A percentile compares a stretch with the other conserved stretches of the same genome.
phyloP scores from a whole-genome alignment of 2,329 filamentous ascomycete genomes.

The Cryoendolithus antarcticus region DNA sequence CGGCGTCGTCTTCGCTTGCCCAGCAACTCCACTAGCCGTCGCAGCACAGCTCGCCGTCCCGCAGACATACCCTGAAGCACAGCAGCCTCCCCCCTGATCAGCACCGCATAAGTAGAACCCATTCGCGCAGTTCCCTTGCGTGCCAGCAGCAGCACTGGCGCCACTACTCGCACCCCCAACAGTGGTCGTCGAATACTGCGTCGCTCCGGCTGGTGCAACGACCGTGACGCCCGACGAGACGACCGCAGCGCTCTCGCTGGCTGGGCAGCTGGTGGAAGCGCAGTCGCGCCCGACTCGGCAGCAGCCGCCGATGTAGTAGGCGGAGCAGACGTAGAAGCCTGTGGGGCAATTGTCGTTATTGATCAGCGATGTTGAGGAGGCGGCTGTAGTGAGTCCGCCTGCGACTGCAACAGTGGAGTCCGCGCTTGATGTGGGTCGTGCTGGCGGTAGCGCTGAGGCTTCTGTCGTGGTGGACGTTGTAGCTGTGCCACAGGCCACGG shows the following conservation, averaged over 20 bases:
- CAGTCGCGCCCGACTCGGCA: slow-evolving; percentile 83
- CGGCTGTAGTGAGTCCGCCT: too few relatives aligned
- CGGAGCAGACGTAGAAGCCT: slow-evolving; percentile 83
- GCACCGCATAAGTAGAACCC: slow-evolving; percentile 68
- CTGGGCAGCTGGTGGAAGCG: slow-evolving; percentile 64
- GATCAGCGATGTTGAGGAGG: too few relatives aligned
- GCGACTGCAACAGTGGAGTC: too few relatives aligned
- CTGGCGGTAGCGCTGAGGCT: too few relatives aligned
- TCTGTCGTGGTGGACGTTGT: too few relatives aligned
- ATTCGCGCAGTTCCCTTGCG: slow-evolving; percentile 44
- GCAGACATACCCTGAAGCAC: slow-evolving; percentile 64
- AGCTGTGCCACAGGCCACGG: too few relatives aligned
- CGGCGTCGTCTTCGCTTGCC: slow-evolving; percentile 33
- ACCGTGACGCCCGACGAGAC: slow-evolving; percentile 58
- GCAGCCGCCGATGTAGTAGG: slow-evolving; percentile 69
- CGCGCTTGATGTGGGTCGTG: too few relatives aligned
- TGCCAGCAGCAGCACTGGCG: too few relatives aligned
- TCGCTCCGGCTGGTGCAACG: slow-evolving; percentile 15
- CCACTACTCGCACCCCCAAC: too few relatives aligned
- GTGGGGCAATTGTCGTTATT: slow-evolving; percentile 53
- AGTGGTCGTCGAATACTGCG: too few relatives aligned
- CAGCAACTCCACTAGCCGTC: slow-evolving; percentile 40
- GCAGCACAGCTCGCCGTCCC: slow-evolving; percentile 58
- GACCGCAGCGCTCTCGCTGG: slow-evolving; percentile 49
- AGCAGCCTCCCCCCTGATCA: slow-evolving; percentile 65